Base-by-base conservation (phyloP, 148 eudicot genomes). In the Chenopodium suecicum region DNA sequence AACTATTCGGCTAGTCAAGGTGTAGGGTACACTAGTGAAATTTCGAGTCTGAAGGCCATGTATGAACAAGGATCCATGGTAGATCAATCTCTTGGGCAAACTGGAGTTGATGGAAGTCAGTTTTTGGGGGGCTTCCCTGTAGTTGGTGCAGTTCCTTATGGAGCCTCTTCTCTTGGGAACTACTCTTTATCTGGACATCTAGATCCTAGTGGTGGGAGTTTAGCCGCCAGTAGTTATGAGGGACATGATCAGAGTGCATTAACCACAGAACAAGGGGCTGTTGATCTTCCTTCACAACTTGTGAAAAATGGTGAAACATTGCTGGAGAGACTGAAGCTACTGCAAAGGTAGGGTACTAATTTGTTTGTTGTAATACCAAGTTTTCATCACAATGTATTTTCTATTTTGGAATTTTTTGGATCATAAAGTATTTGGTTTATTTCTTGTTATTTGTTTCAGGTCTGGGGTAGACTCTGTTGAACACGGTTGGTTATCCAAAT, bases 321-420 rank as follows among this genome's bases (percentile, higher is more conserved):
- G 85, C 87, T 92, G 82, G 92, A 91, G 85, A 90, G 87, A 86
- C 80, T 96, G 85, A 89, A 87, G 62, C 71, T 86, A 20, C 52
- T 88, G 72, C 83, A 82, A 74, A 82, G 94, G 99, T 95, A 89
- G 68, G 82, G 25, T 80, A 47, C 23, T 6, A 67, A 56, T 84
- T 31, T 73, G 25, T 46, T 41, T 56, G 60, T 32, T 81, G 6
- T 77, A 17, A 13, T 29, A 66, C 37, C 16, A n/a, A 69, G 25
- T 16, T 69, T 78, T 34, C 68, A 37, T 72, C 37, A 25, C 34
- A 4, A 1, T 70, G 9, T 20, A 25, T 65, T 64, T 2, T 50
- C 27, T 37, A 48, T 13, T 12, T 73, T 37, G 54, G 46, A 25
- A 60, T 70, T 32, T 7, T 67, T 72, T 54, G 16, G 9, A 14